phyloP scores from a whole-genome alignment of 2,329 filamentous ascomycete genomes.

The Talaromyces sp. region DNA sequence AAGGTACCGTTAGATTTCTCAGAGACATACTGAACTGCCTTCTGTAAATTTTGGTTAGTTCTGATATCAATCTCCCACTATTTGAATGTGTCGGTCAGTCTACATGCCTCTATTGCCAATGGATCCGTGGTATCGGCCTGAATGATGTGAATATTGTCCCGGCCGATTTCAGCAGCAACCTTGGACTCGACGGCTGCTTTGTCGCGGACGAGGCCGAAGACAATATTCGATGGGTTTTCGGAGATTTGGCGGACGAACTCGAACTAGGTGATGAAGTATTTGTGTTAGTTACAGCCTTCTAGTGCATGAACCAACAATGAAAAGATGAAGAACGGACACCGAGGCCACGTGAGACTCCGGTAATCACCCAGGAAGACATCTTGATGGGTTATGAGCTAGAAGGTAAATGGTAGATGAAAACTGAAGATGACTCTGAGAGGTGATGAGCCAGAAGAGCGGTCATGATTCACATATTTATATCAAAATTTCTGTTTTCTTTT shows the following conservation, averaged over 20 bases:
- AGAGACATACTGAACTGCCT: slow-evolving; percentile 11
- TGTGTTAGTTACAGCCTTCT: background rate
- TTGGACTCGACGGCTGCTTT: slow-evolving; percentile 46
- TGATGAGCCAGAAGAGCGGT: slow-evolving; percentile 2
- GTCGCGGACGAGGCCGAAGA: slow-evolving; percentile 39
- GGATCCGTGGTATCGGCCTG: slow-evolving; percentile 42
- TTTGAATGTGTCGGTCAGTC: background rate
- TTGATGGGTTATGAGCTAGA: slow-evolving; percentile 3
- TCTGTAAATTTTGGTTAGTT: slow-evolving; percentile 21
- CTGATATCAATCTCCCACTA: slow-evolving; percentile 19
- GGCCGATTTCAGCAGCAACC: slow-evolving; percentile 41
- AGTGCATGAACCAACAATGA: background rate
- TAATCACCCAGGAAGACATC: slow-evolving; percentile 28
- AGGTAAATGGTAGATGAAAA: background rate
- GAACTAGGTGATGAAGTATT: slow-evolving; percentile 37
- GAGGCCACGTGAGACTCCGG: slow-evolving; percentile 27
- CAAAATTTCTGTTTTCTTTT: too few species aligned
- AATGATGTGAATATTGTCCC: slow-evolving; percentile 48
- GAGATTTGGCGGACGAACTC: slow-evolving; percentile 51
- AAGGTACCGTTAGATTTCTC: slow-evolving; percentile 32
- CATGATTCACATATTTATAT: slow-evolving; percentile 3
- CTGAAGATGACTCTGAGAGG: slow-evolving; percentile 2
- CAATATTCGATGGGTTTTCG: slow-evolving; percentile 37
- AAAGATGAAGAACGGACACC: slow-evolving; percentile 19
- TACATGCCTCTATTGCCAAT: slow-evolving; percentile 7